Percentiles rank a stretch among this genome's conserved stretches.
phyloP scores from a whole-genome alignment of 352 stramenopile species.

The Discostella stelligera region DNA sequence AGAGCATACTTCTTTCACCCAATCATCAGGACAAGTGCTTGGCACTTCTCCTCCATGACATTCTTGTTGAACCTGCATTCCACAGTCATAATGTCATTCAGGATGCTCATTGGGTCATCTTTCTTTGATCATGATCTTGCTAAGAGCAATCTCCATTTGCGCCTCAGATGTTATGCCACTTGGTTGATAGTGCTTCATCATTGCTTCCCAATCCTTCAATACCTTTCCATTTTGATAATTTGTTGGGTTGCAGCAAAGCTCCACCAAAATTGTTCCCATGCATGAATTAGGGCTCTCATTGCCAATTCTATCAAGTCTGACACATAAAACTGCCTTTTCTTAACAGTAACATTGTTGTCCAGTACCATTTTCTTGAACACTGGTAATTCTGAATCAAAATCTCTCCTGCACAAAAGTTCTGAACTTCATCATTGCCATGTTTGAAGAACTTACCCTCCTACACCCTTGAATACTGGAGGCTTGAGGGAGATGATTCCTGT shows the following conservation, averaged over 20 bases:
- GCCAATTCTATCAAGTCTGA: not conserved
- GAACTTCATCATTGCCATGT: conserved; percentile 9
- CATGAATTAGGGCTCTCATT: conserved; percentile 1
- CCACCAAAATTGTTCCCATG: not conserved
- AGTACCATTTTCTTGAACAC: not conserved
- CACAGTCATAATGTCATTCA: conserved; percentile 6
- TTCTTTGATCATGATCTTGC: not conserved
- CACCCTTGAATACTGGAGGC: too few relatives aligned
- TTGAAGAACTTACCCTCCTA: too few relatives aligned
- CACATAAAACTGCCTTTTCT: conserved; percentile 5
- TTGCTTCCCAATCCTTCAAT: not conserved
- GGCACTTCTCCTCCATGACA: not conserved
- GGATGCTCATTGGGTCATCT: not conserved
- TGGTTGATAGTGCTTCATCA: conserved; percentile 4
- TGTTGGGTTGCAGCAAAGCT: not conserved
- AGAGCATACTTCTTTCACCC: not conserved
- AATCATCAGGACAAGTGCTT: not conserved
- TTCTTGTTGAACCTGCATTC: conserved; percentile 7
- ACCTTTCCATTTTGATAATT: conserved; percentile 3
- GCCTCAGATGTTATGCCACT: not conserved
- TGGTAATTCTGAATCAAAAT: not conserved
- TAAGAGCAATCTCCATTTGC: not conserved
- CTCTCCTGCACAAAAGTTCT: not conserved
- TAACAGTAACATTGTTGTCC: not conserved
- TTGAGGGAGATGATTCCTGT: too few relatives aligned